Evolutionary conservation across 768 basidiomycete genomes (phyloP).

Genomic region (Termitomyces sp.): DNA sequence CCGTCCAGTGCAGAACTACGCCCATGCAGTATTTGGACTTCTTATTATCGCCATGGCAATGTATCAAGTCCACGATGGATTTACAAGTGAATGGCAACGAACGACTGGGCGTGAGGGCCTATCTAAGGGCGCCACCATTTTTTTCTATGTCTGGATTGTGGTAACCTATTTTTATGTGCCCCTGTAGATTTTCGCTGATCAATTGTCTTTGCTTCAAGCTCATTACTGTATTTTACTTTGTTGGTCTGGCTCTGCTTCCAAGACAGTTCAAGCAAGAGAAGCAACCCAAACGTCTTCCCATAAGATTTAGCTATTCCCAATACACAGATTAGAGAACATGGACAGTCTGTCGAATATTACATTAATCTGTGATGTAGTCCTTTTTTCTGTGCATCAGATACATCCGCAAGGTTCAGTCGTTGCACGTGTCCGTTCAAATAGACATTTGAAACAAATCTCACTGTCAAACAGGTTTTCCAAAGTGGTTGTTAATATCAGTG

Average conservation of each 20-base stretch:
- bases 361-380: not conserved
- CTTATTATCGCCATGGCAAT: constrained; percentile 43
- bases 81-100: constrained; percentile 42
- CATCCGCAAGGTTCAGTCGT: not conserved
- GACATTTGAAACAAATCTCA: not conserved
- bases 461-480: not conserved
- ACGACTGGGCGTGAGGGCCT: constrained; percentile 37
- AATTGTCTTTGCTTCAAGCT: constrained; percentile 18
- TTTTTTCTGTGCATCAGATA: not conserved
- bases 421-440: no score
- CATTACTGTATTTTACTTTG: constrained; percentile 37
- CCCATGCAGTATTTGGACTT: constrained; percentile 52
- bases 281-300: constrained; percentile 17
- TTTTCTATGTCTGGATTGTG: constrained; percentile 46
- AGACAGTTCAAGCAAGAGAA: constrained; percentile 46
- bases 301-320: constrained; percentile 3
- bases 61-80: constrained; percentile 46
- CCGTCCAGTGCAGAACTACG: constrained; percentile 51
- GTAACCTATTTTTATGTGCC: constrained; percentile 26
- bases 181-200: not conserved
- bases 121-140: constrained; percentile 28
- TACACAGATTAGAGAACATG: constrained; percentile 2
- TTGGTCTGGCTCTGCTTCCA: constrained; percentile 38
- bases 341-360: not conserved
- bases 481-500: not conserved